These are phyloP conservation scores for Camellia sinensis DNA, from an alignment of 148 eudicot species.

Conservation along the genomic window DNA sequence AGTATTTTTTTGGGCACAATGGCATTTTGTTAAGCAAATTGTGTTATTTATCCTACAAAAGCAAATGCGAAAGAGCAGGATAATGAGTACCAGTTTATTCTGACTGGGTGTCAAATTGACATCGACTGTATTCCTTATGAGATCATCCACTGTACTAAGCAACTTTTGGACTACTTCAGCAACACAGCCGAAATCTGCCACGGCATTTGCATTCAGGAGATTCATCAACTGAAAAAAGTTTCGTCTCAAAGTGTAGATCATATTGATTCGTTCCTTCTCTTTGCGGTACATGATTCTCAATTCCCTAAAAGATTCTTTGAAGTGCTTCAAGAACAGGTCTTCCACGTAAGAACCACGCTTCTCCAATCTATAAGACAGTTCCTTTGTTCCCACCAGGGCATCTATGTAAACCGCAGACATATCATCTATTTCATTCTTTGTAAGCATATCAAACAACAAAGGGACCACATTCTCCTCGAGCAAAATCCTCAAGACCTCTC, in stretches of 20 bases:
- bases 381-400: background rate
- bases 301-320: conserved; percentile 10
- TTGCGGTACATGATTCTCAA: background rate
- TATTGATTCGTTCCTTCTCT: conserved; percentile 10
- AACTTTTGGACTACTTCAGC: background rate
- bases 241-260: background rate
- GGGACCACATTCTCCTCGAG: conserved; percentile 5
- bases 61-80: background rate
- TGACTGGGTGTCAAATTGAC: background rate
- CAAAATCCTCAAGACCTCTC: background rate
- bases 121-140: background rate
- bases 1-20: too few species aligned
- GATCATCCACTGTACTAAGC: conserved; percentile 1
- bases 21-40: too few species aligned
- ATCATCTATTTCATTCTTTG: background rate
- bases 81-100: background rate
- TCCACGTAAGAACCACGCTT: background rate
- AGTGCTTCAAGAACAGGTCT: background rate
- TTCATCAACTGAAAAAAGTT: background rate
- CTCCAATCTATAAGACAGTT: conserved; percentile 10
- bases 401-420: background rate
- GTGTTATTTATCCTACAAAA: background rate
- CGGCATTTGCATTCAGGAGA: background rate
- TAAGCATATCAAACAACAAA: background rate
- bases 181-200: background rate